Evolutionary conservation across 2,329 filamentous ascomycete species (phyloP).

Genomic region (Beauveria bassiana): DNA sequence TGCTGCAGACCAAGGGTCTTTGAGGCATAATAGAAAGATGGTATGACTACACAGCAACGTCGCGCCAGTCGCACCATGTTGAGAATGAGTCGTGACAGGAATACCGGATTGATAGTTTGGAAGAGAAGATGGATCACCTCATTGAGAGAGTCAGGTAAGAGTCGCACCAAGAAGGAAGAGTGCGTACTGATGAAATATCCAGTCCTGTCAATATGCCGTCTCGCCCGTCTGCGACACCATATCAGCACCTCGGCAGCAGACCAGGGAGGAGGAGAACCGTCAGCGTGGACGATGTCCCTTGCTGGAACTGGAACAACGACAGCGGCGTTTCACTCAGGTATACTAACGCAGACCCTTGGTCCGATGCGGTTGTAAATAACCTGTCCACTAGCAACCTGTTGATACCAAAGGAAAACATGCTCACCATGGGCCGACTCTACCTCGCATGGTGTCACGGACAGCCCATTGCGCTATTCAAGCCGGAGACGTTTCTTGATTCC

Average conservation of each 20-base stretch:
- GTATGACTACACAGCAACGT: not conserved
- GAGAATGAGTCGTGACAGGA: conserved; percentile 18
- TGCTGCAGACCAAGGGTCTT: conserved; percentile 4
- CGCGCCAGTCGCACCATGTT: not conserved
- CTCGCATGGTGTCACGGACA: conserved; percentile 41
- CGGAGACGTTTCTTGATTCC: conserved; percentile 30
- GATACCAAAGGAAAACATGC: conserved; percentile 10
- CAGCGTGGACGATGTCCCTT: conserved; percentile 7
- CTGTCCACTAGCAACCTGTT: not conserved
- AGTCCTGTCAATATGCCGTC: not conserved
- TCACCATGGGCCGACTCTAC: conserved; percentile 28
- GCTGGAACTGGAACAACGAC: conserved; percentile 9
- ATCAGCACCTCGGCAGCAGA: not conserved
- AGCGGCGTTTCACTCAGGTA: not conserved
- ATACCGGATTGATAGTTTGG: conserved; percentile 27
- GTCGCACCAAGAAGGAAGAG: not conserved
- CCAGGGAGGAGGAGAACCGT: not conserved
- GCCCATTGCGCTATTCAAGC: conserved; percentile 38
- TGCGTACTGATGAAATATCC: not conserved
- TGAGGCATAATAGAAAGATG: conserved; percentile 15
- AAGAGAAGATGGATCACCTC: conserved; percentile 18
- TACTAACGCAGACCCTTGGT: not conserved
- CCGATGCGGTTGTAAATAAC: not conserved
- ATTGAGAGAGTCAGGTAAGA: conserved; percentile 16
- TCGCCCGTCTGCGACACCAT: not conserved